Base-by-base conservation (phyloP, 2,329 filamentous ascomycete species). In the Exophiala sp. region DNA sequence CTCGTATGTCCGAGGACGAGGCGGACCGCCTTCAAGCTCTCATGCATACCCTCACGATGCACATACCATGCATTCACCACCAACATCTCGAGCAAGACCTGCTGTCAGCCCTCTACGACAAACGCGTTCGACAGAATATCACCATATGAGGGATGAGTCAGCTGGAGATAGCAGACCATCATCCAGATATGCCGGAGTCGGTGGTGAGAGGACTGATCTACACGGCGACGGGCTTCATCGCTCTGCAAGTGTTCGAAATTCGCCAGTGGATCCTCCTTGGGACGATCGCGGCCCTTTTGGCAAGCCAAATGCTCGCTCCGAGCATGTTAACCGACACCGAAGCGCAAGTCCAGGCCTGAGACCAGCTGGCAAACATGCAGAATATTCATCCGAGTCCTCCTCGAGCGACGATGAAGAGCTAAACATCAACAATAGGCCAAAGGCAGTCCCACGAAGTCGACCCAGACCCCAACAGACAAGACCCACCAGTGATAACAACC, bases 161-260 rank as follows among this genome's bases (percentile, higher is more conserved):
- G 57, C 74, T 61, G 61, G 81, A 67, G 65, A 73, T 68, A 57
- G 39, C 36, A 75, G 82, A 39, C 68, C 72, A 6, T 75, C 81
- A 44, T 79, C 78, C 18, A 77, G 75, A 40, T 85, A 85, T 65
- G 75, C 78, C 11, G 73, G 72, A 3, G 67, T 72, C 29, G 73
- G 76, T 50, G 81, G 82, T 32, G 82, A 85, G 64, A 80, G 75
- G 60, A 84, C 78, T 0, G 78, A 79, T 51, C 74, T 83, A 62
- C 75, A 75, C 36, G 76, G 72, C 54, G 71, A 78, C 33, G 74
- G 75, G 12, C 61, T 83, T 7, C 72, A 74, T 41, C 75, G 79
- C 41, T 81, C 81, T 49, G 69, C 76, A 10, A 84, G 78, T 61
- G 75, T 77, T 51, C 75, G 79, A 35, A 75, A 78, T 60, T 73